A percentile compares a stretch with the other conserved stretches of the same genome.
Evolutionary conservation across 148 eudicot species (phyloP).

Genomic region (Vaccinium vitisidaea): DNA sequence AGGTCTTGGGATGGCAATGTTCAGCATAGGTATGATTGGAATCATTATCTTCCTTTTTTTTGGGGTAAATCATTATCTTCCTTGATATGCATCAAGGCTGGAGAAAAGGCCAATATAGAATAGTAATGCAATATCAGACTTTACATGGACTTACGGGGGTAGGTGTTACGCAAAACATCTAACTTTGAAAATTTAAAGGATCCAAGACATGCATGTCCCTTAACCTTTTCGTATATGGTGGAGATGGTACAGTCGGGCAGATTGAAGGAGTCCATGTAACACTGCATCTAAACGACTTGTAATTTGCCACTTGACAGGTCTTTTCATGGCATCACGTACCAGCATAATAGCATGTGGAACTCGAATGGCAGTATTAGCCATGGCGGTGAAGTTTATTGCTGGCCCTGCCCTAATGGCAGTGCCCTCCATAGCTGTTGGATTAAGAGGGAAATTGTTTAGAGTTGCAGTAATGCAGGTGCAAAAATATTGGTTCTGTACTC

Average conservation of each 20-base stretch:
- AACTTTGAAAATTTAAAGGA: background rate
- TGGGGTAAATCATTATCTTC: background rate
- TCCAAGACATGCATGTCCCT: background rate
- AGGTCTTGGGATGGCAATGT: slow-evolving; percentile 71
- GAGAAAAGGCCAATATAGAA: background rate
- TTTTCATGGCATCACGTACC: slow-evolving; percentile 51
- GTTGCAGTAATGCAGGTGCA: slow-evolving; percentile 51
- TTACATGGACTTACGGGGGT: background rate
- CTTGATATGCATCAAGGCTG: background rate
- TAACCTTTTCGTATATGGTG: background rate
- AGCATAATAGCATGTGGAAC: slow-evolving; percentile 45
- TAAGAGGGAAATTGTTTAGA: slow-evolving; percentile 38
- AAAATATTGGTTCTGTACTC: background rate
- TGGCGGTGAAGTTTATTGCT: slow-evolving; percentile 36
- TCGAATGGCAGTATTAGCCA: slow-evolving; percentile 33
- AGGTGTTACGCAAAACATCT: background rate
- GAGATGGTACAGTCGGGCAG: background rate
- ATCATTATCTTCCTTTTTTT: background rate
- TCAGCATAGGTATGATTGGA: slow-evolving; percentile 46
- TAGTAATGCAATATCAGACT: background rate
- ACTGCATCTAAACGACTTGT: background rate
- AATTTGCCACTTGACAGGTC: slow-evolving; percentile 29
- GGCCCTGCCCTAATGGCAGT: slow-evolving; percentile 49
- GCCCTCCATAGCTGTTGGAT: slow-evolving; percentile 38
- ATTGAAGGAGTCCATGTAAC: background rate